A percentile compares a stretch with the other conserved stretches of the same genome.
phyloP scores from a whole-genome alignment of 768 basidiomycete species.

The Pisolithus microcarpus region DNA sequence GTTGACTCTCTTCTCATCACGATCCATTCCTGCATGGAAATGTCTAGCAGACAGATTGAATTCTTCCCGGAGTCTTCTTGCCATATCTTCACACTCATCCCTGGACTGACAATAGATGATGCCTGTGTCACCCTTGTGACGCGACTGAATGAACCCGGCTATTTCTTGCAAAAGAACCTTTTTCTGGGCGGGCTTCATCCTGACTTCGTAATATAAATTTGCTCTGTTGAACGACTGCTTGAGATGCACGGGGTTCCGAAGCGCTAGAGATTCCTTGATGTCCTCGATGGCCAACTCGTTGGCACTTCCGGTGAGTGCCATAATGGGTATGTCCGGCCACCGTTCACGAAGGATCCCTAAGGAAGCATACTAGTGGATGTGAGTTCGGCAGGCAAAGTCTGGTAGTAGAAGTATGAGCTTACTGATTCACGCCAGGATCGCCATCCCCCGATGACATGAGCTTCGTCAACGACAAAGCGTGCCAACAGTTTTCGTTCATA shows the following conservation, averaged over 20 bases:
- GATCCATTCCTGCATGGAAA: slow-evolving; percentile 78
- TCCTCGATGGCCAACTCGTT: slow-evolving; percentile 71
- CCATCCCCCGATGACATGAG: slow-evolving; percentile 93
- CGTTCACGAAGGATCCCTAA: slow-evolving; percentile 62
- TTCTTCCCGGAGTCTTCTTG: slow-evolving; percentile 53
- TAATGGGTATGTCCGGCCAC: slow-evolving; percentile 80
- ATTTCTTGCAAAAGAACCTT: slow-evolving; percentile 51
- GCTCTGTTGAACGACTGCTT: slow-evolving; percentile 87
- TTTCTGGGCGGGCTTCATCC: slow-evolving; percentile 38
- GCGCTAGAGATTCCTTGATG: slow-evolving; percentile 63
- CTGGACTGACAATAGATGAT: slow-evolving; percentile 80
- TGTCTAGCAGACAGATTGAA: slow-evolving; percentile 58
- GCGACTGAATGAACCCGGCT: slow-evolving; percentile 53
- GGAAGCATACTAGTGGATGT: slow-evolving; percentile 38
- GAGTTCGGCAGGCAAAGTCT: slow-evolving; percentile 3
- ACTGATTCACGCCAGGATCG: slow-evolving; percentile 86
- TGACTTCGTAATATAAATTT: slow-evolving; percentile 77
- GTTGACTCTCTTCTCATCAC: slow-evolving; percentile 52
- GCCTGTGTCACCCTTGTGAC: slow-evolving; percentile 57
- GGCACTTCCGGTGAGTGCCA: slow-evolving; percentile 96
- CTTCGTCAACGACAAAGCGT: slow-evolving; percentile 93
- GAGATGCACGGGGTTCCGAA: slow-evolving; percentile 51
- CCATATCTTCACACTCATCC: slow-evolving; percentile 73
- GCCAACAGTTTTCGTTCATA: slow-evolving; percentile 56
- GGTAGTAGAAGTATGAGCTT: slow-evolving; percentile 20